Evolutionary conservation across 2,329 filamentous ascomycete species (phyloP), one percentile per base, ranked within the genome.

Genomic region (Aspergillus sp.): DNA sequence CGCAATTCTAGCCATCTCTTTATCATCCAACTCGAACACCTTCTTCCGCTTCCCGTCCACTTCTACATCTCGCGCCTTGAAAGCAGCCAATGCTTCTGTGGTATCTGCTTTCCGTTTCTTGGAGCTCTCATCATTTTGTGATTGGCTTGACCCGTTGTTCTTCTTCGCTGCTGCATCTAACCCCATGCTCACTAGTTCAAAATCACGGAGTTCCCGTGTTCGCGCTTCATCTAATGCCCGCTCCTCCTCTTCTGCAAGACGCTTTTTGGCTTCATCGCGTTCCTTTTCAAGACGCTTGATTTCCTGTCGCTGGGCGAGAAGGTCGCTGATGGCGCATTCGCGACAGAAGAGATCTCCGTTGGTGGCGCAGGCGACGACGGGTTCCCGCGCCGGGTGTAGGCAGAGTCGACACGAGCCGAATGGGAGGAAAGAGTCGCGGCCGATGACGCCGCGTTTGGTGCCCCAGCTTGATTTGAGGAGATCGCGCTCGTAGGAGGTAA

Each of bases 301-400:
- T 73, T 98, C 95, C 78, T 93, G 90, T 68, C 91, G 89, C 77
- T 99, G 94, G 1, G 92, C 85, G 1, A 98, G 83, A n/a, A 99
- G 87, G 70, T 98, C 96, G 67, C 83, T 88, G 56, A 98, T 86
- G 8, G 92, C 93, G 79, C 94, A 99, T 80, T 98, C 95, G 68
- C 92, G 88, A 76, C 94, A 99, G 80, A 98, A 98, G 13, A 99
- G 83, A 75, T 98, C 93, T 62, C 94, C 94, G 65, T 88, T 85
- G 2, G 77, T 77, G 2, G 85, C 81, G 76, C 94, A 98, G 21
- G 91, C 88, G 38, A 97, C 92, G 23, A 97, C 92, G 0, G 95
- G 93, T 50, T 92, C 86, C 30, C 89, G 86, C 19, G 93, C 90
- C 7, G 89, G 85, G 61, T 92, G 86, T 15, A 98, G 88, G 72